Evolutionary conservation across 179 eudicot genomes (phyloP).

Genomic region (Silene coronaria): DNA sequence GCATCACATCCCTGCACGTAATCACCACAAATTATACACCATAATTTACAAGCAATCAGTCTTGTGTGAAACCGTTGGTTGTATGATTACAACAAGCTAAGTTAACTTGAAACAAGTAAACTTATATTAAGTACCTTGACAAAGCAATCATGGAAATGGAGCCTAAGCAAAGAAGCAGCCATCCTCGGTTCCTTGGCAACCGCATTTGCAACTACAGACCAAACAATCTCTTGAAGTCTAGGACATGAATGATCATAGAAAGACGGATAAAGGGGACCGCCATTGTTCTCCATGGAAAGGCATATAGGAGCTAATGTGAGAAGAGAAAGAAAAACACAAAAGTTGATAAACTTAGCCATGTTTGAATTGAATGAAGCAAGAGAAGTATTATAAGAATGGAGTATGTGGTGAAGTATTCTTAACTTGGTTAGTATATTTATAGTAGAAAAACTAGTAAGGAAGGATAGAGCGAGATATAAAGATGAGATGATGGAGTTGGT

Average conservation of each 20-base stretch:
- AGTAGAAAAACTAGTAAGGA: slow-evolving; percentile 15
- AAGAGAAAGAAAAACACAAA: slow-evolving; percentile 15
- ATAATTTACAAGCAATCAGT: no score
- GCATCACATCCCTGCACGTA: slow-evolving; percentile 92
- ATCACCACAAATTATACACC: not conserved
- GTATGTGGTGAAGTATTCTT: not conserved
- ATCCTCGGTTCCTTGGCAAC: slow-evolving; percentile 62
- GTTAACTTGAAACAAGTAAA: no score
- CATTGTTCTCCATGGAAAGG: slow-evolving; percentile 17
- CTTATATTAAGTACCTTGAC: slow-evolving; percentile 44
- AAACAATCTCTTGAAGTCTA: slow-evolving; percentile 43
- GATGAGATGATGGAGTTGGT: slow-evolving; percentile 34
- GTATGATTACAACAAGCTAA: not conserved
- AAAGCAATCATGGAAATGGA: slow-evolving; percentile 85
- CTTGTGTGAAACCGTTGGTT: no score
- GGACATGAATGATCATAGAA: slow-evolving; percentile 72
- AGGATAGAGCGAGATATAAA: not conserved
- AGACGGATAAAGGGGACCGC: slow-evolving; percentile 53
- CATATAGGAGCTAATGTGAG: slow-evolving; percentile 26
- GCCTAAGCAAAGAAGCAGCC: slow-evolving; percentile 80
- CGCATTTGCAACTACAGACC: slow-evolving; percentile 58
- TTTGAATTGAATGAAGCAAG: not conserved
- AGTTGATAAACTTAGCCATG: slow-evolving; percentile 22
- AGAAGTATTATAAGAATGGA: no score
- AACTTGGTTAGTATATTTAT: slow-evolving; percentile 19